Base-by-base conservation (phyloP, 257 asterid species). In the Solanum ossicruentum region DNA sequence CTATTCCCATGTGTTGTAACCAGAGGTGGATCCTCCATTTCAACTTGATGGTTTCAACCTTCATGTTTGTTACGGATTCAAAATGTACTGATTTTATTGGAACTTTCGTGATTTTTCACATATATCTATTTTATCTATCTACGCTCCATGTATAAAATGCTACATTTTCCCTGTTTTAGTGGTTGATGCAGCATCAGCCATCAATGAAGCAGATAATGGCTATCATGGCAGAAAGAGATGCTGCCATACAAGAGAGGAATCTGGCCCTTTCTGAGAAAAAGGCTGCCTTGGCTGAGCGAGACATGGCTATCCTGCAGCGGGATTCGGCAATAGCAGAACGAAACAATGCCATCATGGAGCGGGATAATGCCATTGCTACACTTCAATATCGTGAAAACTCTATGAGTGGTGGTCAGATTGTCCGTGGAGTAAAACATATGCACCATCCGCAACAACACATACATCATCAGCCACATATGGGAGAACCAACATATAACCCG, bases 171-270 rank as follows among this genome's bases (percentile, higher is more conserved):
- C 57, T 84, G 47, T 72, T 84, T 63, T 93, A 97, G 99, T 97
- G 99, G 98, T 89, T 97, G 88, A 92, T 97, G 94, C 98, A 93
- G 88, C 98, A 96, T 83, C 98, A 96, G 88, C 98, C 98, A 57
- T 93, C 99, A 8, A 95, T 97, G 98, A 97, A 95, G 86, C 99
- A 97, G 80, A 94, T 97, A 84, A 97, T 95, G 98, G 90, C 93
- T 32, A 89, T 97, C 51, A 94, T 95, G 97, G 94, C 97, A 4
- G 99, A 97, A 86, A 85, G 99, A 86, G 99, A 97, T 84, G 99
- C 97, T 21, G 99, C 98, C 26, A 92, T 97, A 86, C 99, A 97
- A 82, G 99, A 97, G 88, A 86, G 97, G 43, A 97, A 97, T 63
- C 83, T 97, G 70, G 98, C 98, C 80, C 89, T 97, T 82, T 93